A percentile compares a stretch with the other conserved stretches of the same genome.
These are phyloP conservation scores for Neurospora sp. DNA, from an alignment of 495 filamentous ascomycete genomes.

Conservation along the genomic window DNA sequence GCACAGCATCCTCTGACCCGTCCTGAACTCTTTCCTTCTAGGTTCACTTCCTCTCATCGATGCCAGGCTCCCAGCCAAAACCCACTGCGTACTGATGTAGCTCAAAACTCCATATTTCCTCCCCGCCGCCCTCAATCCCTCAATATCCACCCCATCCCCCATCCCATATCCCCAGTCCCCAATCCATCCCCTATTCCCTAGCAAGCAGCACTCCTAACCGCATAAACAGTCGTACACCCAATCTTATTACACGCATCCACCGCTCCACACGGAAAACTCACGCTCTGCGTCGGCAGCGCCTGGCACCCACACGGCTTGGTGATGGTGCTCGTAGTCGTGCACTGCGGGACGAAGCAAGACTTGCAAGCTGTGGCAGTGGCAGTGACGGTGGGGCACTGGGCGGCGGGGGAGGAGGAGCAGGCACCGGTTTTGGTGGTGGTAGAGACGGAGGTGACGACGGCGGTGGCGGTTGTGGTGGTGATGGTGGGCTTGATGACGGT, in stretches of 20 bases:
- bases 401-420: neutral
- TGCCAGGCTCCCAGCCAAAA: too few species aligned
- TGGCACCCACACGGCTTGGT: conserved; percentile 17
- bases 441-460: neutral
- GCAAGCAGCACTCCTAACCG: conserved; percentile 13
- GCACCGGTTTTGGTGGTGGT: neutral
- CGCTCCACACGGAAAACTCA: conserved; percentile 17
- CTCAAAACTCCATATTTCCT: neutral
- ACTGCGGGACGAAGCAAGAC: conserved; percentile 19
- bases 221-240: conserved; percentile 23
- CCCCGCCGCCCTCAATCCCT: neutral
- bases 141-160: too few species aligned
- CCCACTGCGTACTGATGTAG: too few species aligned
- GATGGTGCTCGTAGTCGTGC: conserved; percentile 17
- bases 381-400: conserved; percentile 17
- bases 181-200: neutral
- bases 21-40: neutral
- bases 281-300: conserved; percentile 13
- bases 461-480: neutral
- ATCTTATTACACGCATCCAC: conserved; percentile 17
- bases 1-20: neutral
- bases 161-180: neutral
- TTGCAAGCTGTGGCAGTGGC: conserved; percentile 19
- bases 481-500: neutral
- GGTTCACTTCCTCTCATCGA: too few species aligned